phyloP scores from a whole-genome alignment of 2,329 filamentous ascomycete genomes.

The Chrysosphaeria jannelii region DNA sequence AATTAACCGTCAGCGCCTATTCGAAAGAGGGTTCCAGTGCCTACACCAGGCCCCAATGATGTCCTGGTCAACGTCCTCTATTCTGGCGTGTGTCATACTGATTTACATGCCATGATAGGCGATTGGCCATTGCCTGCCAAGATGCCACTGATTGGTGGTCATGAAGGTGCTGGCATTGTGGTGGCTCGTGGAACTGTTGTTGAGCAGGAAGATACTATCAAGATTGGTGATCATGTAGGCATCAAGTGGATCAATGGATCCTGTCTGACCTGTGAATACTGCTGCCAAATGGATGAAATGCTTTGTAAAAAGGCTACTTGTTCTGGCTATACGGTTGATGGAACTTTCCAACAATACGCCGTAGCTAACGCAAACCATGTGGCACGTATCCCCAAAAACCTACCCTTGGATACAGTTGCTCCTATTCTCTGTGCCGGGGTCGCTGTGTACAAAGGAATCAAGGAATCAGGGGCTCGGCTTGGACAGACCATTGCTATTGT shows the following conservation, averaged over 20 bases:
- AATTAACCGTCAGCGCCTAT: constrained; percentile 17
- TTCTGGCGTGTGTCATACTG: constrained; percentile 8
- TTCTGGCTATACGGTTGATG: constrained; percentile 80
- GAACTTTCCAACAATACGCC: constrained; percentile 77
- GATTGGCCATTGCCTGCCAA: constrained; percentile 7
- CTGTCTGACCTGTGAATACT: constrained; percentile 61
- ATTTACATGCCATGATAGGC: constrained; percentile 7
- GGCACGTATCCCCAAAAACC: constrained; percentile 49
- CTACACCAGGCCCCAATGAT: constrained; percentile 16
- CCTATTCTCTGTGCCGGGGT: constrained; percentile 20
- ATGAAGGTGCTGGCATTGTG: constrained; percentile 56
- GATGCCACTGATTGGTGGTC: constrained; percentile 18
- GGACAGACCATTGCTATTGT: constrained; percentile 14
- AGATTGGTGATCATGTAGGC: constrained; percentile 62
- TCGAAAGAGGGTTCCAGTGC: constrained; percentile 49
- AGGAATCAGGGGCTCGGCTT: constrained; percentile 9
- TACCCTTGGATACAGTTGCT: constrained; percentile 39
- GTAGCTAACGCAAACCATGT: constrained; percentile 68
- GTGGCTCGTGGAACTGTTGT: constrained; percentile 53
- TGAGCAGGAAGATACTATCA: constrained; percentile 37
- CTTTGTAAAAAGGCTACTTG: constrained; percentile 47
- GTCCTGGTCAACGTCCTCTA: constrained; percentile 9
- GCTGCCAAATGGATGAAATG: constrained; percentile 51
- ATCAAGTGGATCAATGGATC: constrained; percentile 85
- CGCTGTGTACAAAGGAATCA: constrained; percentile 13